Base-by-base conservation (phyloP, 805 yeast species). In the Candida saitoana region DNA sequence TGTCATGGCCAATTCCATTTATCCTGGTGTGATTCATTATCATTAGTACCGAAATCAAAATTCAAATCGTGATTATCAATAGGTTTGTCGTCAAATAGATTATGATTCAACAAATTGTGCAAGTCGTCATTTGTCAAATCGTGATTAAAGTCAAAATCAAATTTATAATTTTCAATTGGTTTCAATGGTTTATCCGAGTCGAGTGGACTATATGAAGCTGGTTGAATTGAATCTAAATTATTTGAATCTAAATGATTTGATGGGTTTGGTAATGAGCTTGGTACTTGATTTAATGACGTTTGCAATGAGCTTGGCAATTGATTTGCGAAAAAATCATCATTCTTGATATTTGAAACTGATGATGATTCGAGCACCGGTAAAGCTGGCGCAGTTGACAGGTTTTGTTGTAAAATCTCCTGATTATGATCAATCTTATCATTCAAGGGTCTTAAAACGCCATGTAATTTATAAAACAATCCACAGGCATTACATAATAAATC, bases 401-500 rank as follows among this genome's bases (percentile, higher is more conserved):
- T 22, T 22, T 5, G 16, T 14, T 29, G 32, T 5, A 11, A 9
- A 12, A 29, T 6, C 5, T 29, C 16, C n/a, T 9, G 16, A 14
- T 6, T 29, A 5, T 9, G n/a, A 6, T 29, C 25, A 8, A 36
- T 16, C n/a, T 12, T 38, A 27, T 54, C 50, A 47, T 57, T 62
- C 30, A 69, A 52, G 3, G 75, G 75, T 16, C 75, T 55, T 50
- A 69, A 61, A 3, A 68, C 69, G 5, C 75, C 75, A 44, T 70
- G 75, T 27, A 70, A 53, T 48, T 70, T 70, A 48, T 66, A 68
- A 46, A 69, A 70, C 31, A 70, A 59, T 5, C 75, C 75, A 45
- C 75, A 70, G 1, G 74, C 75, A 48, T 70, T 70, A 46, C 75
- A 70, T 20, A 70, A 55, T 34, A 69, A 57, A 38, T 67, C 72